Percentiles rank a stretch among this genome's conserved stretches.
phyloP scores from a whole-genome alignment of 2,329 filamentous ascomycete genomes.

The Teratosphaeriaceae sp. region DNA sequence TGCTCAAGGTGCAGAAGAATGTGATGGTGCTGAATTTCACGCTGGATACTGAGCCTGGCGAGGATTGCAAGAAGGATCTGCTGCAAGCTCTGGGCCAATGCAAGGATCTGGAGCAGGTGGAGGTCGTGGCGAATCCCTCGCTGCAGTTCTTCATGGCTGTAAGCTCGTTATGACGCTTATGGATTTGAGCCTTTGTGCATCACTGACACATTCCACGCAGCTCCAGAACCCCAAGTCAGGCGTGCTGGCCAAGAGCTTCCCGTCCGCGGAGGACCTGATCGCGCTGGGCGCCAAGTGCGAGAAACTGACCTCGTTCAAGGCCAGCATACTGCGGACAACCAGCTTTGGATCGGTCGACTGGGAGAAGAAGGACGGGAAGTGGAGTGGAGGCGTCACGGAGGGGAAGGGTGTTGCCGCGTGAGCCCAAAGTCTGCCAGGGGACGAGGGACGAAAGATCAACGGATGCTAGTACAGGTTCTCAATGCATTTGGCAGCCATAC shows the following conservation, averaged over 20 bases:
- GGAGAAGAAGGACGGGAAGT: slow-evolving; percentile 26
- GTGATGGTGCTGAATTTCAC: slow-evolving; percentile 35
- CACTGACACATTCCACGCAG: slow-evolving; percentile 13
- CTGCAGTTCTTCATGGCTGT: slow-evolving; percentile 34
- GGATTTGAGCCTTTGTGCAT: no score
- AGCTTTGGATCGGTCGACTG: slow-evolving; percentile 30
- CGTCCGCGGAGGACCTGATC: slow-evolving; percentile 29
- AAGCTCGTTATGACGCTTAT: no score
- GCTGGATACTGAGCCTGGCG: slow-evolving; percentile 30
- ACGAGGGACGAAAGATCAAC: no score
- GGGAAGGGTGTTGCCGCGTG: neutral
- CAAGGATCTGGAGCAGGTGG: slow-evolving; percentile 32
- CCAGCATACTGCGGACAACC: slow-evolving; percentile 30
- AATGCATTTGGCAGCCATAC: no score
- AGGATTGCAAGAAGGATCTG: slow-evolving; percentile 30
- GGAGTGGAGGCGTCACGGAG: slow-evolving; percentile 22
- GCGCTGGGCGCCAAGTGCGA: slow-evolving; percentile 27
- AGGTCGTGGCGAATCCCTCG: slow-evolving; percentile 34
- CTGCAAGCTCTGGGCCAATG: slow-evolving; percentile 25
- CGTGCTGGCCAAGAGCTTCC: slow-evolving; percentile 28
- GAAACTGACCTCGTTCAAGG: slow-evolving; percentile 32
- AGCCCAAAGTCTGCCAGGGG: no score
- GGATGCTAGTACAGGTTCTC: no score
- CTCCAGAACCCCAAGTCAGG: slow-evolving; percentile 23
- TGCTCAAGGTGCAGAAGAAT: slow-evolving; percentile 32